These are phyloP conservation scores for Solanum virginianum DNA, from an alignment of 257 asterid species.

Conservation along the genomic window DNA sequence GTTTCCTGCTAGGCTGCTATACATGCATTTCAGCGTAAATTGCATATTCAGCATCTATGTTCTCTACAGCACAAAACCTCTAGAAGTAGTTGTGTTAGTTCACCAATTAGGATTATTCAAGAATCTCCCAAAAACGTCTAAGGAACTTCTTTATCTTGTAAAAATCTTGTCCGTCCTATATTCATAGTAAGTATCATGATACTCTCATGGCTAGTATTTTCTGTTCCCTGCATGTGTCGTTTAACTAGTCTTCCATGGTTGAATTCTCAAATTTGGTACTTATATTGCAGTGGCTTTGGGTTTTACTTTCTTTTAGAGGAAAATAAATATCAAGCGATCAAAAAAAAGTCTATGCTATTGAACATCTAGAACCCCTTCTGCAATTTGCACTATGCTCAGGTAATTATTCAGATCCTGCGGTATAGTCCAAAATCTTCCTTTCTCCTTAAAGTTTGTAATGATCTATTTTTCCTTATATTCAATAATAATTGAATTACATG, in stretches of 20 bases:
- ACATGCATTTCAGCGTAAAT: neutral
- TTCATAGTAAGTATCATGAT: neutral
- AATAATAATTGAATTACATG: neutral
- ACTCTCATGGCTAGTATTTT: neutral
- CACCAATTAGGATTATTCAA: neutral
- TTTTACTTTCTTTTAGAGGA: conserved; percentile 53
- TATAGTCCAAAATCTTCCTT: conserved; percentile 9
- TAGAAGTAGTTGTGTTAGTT: neutral
- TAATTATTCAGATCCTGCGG: conserved; percentile 94
- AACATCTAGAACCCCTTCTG: conserved; percentile 69
- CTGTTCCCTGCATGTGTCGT: neutral
- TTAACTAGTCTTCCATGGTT: neutral
- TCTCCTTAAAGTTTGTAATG: neutral
- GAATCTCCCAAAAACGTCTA: neutral
- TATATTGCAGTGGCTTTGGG: conserved; percentile 63
- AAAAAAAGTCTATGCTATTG: conserved; percentile 55
- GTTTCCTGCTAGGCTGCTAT: neutral
- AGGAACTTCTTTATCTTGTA: neutral
- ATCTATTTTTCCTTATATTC: neutral
- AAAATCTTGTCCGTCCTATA: neutral
- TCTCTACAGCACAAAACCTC: neutral
- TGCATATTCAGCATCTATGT: neutral
- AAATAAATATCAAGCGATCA: conserved; percentile 65
- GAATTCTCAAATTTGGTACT: neutral
- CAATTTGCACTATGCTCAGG: conserved; percentile 84